Evolutionary conservation across 192 early-diverging fungal species (phyloP), one percentile per base, ranked within the genome.

Genomic region (Coemansia sp.): DNA sequence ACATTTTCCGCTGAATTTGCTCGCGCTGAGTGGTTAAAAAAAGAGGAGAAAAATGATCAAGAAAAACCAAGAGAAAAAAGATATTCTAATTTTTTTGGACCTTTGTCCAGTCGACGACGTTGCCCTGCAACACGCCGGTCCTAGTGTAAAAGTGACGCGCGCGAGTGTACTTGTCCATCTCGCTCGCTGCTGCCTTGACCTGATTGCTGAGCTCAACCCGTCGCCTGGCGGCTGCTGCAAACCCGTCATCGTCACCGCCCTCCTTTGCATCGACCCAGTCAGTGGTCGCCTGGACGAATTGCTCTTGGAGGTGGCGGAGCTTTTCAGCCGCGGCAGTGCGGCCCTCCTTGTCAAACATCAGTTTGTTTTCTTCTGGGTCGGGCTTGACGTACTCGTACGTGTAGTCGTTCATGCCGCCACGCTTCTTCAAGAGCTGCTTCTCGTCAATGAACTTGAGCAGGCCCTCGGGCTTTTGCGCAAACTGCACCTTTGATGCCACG

Each of bases 401-500:
- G 76, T 84, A 86, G 29, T 68, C 68, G 55, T 87, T 72, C 34
- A 76, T 66, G 38, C 92, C 93, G n/a, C 87, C 87, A 14, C 90
- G 84, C 48, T 48, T 77, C 53, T 75, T 67, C 32, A 88, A 86
- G n/a, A 96, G 60, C 55, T 86, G 67, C 12, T 79, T 72, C 4
- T 69, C 67, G 38, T 86, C 83, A 38, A 97, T 87, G 52, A 83
- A 87, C 35, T 88, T 72, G 19, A 76, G 66, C 22, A 94, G 63
- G 7, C 87, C 85, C 27, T 91, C 86, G 53, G 87, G 63, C 34
- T 71, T 82, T 29, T 88, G 85, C 14, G 90, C 87, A 62, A 97
- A 95, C 29, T 83, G 74, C 64, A 97, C 88, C 67, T 97, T 97
- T 57, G 83, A 74, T 11, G 87, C 93, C 2, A 97, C 95, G 11